phyloP scores from a whole-genome alignment of 163 green algal genomes.

The Scenedesmus sp. region DNA sequence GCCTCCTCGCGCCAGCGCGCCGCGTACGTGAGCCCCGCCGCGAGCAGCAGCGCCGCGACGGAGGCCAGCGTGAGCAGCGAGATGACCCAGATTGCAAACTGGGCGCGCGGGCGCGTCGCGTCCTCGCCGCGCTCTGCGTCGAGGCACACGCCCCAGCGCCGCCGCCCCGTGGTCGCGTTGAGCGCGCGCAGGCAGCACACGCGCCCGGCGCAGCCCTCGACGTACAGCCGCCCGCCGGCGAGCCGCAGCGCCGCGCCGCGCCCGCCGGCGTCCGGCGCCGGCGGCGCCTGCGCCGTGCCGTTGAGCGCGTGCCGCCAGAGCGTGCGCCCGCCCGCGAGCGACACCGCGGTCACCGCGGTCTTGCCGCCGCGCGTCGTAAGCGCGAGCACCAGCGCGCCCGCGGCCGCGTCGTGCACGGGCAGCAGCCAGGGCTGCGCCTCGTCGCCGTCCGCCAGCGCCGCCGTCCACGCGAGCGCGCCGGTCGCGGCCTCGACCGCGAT shows the following conservation, averaged over 20 bases:
- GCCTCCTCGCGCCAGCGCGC: slow-evolving; percentile 17
- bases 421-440: neutral
- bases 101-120: slow-evolving; percentile 33
- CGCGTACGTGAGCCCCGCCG: slow-evolving; percentile 28
- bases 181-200: slow-evolving; percentile 39
- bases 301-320: slow-evolving; percentile 24
- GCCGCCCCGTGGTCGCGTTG: slow-evolving; percentile 30
- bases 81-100: slow-evolving; percentile 48
- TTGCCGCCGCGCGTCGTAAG: neutral
- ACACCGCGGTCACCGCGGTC: slow-evolving; percentile 18
- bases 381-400: slow-evolving; percentile 9
- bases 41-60: slow-evolving; percentile 26
- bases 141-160: slow-evolving; percentile 36
- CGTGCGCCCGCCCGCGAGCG: neutral
- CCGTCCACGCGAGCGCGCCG: slow-evolving; percentile 9
- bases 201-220: neutral
- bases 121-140: slow-evolving; percentile 24
- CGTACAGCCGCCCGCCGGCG: neutral
- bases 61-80: slow-evolving; percentile 36
- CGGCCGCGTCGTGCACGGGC: neutral
- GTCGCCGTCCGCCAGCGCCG: neutral
- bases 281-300: slow-evolving; percentile 18
- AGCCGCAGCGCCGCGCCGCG: slow-evolving; percentile 3
- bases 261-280: slow-evolving; percentile 1
- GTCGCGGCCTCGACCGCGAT: neutral